Percentiles rank a stretch among this genome's conserved stretches.
Evolutionary conservation across 1,284 basidiomycete species (phyloP).

Genomic region (Uromyces viciae-fabae): DNA sequence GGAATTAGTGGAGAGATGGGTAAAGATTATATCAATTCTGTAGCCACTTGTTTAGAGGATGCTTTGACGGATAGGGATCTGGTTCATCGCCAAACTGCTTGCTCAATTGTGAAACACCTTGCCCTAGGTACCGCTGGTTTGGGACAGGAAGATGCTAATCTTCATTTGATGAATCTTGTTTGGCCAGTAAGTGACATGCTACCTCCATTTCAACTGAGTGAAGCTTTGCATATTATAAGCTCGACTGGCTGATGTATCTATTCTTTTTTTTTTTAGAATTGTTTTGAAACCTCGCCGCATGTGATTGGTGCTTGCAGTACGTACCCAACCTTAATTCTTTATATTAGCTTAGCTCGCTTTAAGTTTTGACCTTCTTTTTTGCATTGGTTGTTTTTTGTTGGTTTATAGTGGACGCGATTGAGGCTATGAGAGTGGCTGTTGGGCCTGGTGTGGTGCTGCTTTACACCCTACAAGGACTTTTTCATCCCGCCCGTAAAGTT

Average conservation of each 20-base stretch:
- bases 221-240: neutral
- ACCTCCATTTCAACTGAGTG: no score
- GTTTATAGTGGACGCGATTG: constrained; percentile 64
- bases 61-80: constrained; percentile 96
- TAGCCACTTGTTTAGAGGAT: constrained; percentile 95
- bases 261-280: constrained; percentile 3
- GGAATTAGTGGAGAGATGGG: constrained; percentile 76
- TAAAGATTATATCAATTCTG: constrained; percentile 95
- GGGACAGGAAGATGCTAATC: constrained; percentile 95
- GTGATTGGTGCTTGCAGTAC: constrained; percentile 72
- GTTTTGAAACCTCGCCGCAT: constrained; percentile 69
- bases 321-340: neutral
- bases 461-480: constrained; percentile 85
- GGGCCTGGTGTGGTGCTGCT: constrained; percentile 88
- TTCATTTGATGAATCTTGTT: constrained; percentile 94
- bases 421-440: constrained; percentile 90
- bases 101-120: constrained; percentile 98
- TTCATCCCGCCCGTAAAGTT: constrained; percentile 93
- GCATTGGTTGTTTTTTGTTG: neutral
- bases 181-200: constrained; percentile 69
- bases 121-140: constrained; percentile 94
- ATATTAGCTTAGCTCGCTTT: constrained; percentile 38
- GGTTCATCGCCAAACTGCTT: constrained; percentile 95
- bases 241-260: neutral
- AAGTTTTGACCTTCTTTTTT: constrained; percentile 21